Percentiles rank a stretch among this genome's conserved stretches.
These are phyloP conservation scores for Anastatica hierochuntica DNA, from an alignment of 345 rosid genomes.

Conservation along the genomic window DNA sequence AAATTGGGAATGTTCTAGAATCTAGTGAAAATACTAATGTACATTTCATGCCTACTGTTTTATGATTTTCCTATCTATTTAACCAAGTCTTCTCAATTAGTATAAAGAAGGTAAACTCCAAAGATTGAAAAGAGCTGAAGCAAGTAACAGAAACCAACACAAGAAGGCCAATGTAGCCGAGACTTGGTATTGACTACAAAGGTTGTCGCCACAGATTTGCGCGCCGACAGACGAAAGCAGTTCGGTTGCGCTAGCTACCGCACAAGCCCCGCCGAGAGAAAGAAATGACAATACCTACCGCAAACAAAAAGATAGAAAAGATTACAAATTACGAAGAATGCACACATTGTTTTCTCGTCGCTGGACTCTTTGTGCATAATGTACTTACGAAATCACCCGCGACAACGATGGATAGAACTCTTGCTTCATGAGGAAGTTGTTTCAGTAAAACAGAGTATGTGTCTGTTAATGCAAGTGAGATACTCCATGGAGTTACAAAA, in stretches of 20 bases:
- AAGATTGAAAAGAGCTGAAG: slow-evolving; percentile 57
- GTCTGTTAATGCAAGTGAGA: slow-evolving; percentile 39
- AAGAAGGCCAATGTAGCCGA: slow-evolving; percentile 57
- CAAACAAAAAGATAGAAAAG: neutral
- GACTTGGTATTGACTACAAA: slow-evolving; percentile 49
- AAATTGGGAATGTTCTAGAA: neutral
- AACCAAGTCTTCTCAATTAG: neutral
- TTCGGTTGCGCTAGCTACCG: slow-evolving; percentile 43
- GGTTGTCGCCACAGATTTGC: slow-evolving; percentile 24
- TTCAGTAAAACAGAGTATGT: slow-evolving; percentile 43
- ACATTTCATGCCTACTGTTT: slow-evolving; percentile 14
- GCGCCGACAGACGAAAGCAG: slow-evolving; percentile 21
- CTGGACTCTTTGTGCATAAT: no score
- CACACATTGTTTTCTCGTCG: no score
- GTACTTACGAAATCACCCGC: slow-evolving; percentile 50
- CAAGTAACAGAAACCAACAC: slow-evolving; percentile 51
- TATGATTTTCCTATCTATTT: slow-evolving; percentile 4
- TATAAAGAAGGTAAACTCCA: slow-evolving; percentile 50
- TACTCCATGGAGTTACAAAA: slow-evolving; percentile 56
- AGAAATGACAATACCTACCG: slow-evolving; percentile 56
- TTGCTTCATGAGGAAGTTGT: slow-evolving; percentile 34
- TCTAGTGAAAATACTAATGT: neutral
- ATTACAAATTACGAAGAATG: no score
- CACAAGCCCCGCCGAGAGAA: slow-evolving; percentile 52
- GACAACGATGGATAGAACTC: slow-evolving; percentile 29